Evolutionary conservation across 768 basidiomycete genomes (phyloP).

Genomic region (Dendrothele bispora): DNA sequence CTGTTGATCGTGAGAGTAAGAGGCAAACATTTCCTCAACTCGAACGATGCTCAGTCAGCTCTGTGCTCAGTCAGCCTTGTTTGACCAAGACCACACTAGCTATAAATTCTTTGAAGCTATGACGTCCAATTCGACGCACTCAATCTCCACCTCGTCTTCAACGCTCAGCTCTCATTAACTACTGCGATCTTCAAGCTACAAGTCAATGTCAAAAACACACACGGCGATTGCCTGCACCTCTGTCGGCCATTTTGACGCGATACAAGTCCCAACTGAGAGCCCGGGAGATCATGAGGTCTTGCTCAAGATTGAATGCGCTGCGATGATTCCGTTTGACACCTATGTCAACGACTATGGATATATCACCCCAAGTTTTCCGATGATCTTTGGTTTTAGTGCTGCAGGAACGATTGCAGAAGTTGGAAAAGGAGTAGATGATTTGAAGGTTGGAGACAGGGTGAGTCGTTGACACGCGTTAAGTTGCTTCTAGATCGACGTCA

Average conservation of each 20-base stretch:
- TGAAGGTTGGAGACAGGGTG: constrained; percentile 41
- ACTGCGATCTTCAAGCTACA: too few relatives aligned
- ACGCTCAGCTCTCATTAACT: too few relatives aligned
- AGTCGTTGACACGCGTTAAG: too few relatives aligned
- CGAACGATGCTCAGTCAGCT: too few relatives aligned
- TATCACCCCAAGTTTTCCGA: constrained; percentile 30
- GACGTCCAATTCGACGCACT: too few relatives aligned
- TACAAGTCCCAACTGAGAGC: constrained; percentile 31
- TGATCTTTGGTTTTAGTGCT: constrained; percentile 35
- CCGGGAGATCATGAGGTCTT: constrained; percentile 39
- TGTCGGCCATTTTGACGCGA: constrained; percentile 32
- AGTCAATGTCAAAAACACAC: constrained; percentile 28
- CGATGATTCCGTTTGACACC: constrained; percentile 40
- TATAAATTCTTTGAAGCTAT: too few relatives aligned
- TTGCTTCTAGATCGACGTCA: constrained; percentile 10
- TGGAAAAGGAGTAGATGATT: constrained; percentile 31
- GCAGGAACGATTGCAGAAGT: constrained; percentile 37
- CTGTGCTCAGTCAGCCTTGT: too few relatives aligned
- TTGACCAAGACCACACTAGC: too few relatives aligned
- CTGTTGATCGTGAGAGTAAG: too few relatives aligned
- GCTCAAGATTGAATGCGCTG: constrained; percentile 39
- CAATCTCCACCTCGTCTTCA: constrained; percentile 10
- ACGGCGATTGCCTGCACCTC: constrained; percentile 39
- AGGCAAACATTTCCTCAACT: too few relatives aligned
- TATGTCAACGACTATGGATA: constrained; percentile 37